Conservation (phyloP, 2,329 filamentous ascomycete species). For the Pseudogymnoascus sp. region DNA sequence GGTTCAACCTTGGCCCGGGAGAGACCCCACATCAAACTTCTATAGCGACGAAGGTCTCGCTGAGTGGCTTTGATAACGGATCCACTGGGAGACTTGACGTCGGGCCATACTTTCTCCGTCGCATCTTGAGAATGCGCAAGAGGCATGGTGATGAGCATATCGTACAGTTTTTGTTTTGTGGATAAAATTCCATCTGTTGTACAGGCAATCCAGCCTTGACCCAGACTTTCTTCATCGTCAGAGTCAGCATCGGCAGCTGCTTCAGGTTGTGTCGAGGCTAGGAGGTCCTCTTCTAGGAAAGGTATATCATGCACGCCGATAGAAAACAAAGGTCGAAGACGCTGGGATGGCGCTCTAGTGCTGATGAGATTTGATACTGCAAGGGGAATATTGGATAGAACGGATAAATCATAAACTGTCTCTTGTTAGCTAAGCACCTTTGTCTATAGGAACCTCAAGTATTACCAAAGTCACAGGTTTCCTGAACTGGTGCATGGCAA, state of each 20-base stretch:
- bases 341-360: slow-evolving; percentile 50
- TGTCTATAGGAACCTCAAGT: background rate
- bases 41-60: slow-evolving; percentile 77
- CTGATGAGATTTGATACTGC: slow-evolving; percentile 65
- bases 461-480: slow-evolving; percentile 81
- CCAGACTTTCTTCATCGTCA: slow-evolving; percentile 38
- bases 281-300: slow-evolving; percentile 59
- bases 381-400: slow-evolving; percentile 80
- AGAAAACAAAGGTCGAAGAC: slow-evolving; percentile 79
- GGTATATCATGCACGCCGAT: slow-evolving; percentile 91
- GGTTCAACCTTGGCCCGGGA: slow-evolving; percentile 29
- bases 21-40: slow-evolving; percentile 59
- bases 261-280: slow-evolving; percentile 32
- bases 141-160: slow-evolving; percentile 80
- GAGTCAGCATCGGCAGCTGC: slow-evolving; percentile 25
- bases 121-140: slow-evolving; percentile 51
- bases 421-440: slow-evolving; percentile 12
- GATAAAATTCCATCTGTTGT: slow-evolving; percentile 90
- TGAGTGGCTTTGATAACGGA: slow-evolving; percentile 75
- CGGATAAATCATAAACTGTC: slow-evolving; percentile 88
- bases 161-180: slow-evolving; percentile 80
- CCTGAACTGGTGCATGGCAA: slow-evolving; percentile 75
- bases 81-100: slow-evolving; percentile 59
- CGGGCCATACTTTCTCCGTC: slow-evolving; percentile 64
- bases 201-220: slow-evolving; percentile 80